A percentile compares a stretch with the other conserved stretches of the same genome.
phyloP scores from a whole-genome alignment of 1,284 basidiomycete species.

The Fomitopsis schrenkii region DNA sequence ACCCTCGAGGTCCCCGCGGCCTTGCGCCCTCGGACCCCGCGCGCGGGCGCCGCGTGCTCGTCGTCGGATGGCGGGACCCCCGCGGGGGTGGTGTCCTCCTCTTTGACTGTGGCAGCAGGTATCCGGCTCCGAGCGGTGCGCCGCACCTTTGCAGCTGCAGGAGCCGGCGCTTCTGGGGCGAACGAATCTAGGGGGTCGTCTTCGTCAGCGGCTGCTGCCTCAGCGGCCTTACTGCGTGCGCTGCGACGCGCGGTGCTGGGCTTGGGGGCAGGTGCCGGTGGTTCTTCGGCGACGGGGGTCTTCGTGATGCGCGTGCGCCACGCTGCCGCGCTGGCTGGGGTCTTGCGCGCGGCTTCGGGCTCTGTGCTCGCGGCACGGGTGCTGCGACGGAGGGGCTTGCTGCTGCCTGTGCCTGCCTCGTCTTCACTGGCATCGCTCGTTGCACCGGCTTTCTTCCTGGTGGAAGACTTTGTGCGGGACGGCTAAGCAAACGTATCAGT shows the following conservation, averaged over 20 bases:
- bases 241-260: slow-evolving; percentile 12
- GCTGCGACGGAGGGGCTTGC: neutral
- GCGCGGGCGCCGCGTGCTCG: neutral
- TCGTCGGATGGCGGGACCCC: slow-evolving; percentile 2
- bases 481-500: neutral
- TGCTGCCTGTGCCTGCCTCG: neutral
- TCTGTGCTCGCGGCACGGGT: neutral
- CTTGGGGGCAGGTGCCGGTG: slow-evolving; percentile 9
- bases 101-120: slow-evolving; percentile 18
- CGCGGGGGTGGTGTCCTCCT: slow-evolving; percentile 18
- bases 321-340: slow-evolving; percentile 7
- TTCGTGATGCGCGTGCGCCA: slow-evolving; percentile 14
- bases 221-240: slow-evolving; percentile 13
- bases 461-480: neutral
- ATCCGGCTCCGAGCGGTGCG: slow-evolving; percentile 22
- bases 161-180: slow-evolving; percentile 7
- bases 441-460: neutral
- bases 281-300: slow-evolving; percentile 16
- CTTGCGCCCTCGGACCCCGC: slow-evolving; percentile 13
- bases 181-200: slow-evolving; percentile 20
- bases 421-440: neutral
- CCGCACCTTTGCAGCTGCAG: slow-evolving; percentile 12
- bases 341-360: neutral
- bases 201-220: slow-evolving; percentile 1
- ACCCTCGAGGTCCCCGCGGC: neutral